A percentile compares a stretch with the other conserved stretches of the same genome.
Conservation (phyloP, 768 basidiomycete species). For the Boletus insuetus region DNA sequence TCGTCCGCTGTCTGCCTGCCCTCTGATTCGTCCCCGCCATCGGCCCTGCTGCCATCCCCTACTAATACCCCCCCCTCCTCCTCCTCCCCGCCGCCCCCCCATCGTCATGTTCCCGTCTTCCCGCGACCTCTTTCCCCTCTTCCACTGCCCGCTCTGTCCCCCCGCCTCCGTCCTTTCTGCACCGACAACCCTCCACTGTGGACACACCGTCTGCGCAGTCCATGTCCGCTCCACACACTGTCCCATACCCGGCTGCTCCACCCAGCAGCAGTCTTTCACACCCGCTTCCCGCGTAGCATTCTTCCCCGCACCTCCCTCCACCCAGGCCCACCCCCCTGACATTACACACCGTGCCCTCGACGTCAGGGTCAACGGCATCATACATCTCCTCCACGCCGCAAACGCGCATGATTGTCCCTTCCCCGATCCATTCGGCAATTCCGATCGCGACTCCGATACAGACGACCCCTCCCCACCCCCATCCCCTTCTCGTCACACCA, state of each 20-base stretch:
- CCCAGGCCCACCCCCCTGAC: background rate
- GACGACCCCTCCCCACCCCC: too few species aligned
- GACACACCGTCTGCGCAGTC: constrained; percentile 74
- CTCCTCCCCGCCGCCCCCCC: background rate
- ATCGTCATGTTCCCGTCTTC: constrained; percentile 20
- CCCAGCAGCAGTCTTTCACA: constrained; percentile 16
- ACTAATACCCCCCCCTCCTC: constrained; percentile 5
- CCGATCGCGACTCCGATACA: constrained; percentile 33
- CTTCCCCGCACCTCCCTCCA: constrained; percentile 35
- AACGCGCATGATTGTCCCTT: constrained; percentile 12
- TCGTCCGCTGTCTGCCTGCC: constrained; percentile 13
- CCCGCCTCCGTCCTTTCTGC: constrained; percentile 34
- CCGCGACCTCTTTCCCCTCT: constrained; percentile 36
- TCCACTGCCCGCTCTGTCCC: constrained; percentile 56
- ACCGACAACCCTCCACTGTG: constrained; percentile 70
- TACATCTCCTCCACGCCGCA: constrained; percentile 39
- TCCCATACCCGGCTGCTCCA: constrained; percentile 37
- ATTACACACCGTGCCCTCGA: constrained; percentile 34
- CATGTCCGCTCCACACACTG: constrained; percentile 42
- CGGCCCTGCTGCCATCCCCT: constrained; percentile 2
- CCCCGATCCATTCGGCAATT: constrained; percentile 22
- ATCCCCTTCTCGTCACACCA: background rate
- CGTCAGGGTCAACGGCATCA: constrained; percentile 56
- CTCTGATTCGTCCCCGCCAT: constrained; percentile 23
- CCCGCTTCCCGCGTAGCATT: constrained; percentile 35